Evolutionary conservation across 2,329 filamentous ascomycete species (phyloP), one percentile per base, ranked within the genome.

Genomic region (Aspergillus sergii): DNA sequence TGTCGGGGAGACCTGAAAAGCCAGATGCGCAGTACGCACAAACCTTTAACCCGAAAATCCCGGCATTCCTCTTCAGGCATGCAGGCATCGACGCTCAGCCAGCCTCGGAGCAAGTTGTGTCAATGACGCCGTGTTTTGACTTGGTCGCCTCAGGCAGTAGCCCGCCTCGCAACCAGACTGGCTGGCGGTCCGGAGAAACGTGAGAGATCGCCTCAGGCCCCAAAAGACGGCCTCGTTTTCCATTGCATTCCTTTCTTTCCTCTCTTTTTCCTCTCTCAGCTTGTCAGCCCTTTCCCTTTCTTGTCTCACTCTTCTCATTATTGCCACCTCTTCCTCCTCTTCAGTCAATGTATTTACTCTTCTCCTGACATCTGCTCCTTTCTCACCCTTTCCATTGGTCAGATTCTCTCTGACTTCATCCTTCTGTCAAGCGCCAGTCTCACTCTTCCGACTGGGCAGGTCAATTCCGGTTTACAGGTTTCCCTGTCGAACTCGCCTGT

Each of bases 171-270:
- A 63, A 63, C 46, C 43, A 45, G 64, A 67, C 65, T 67, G 63
- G 64, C 60, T 63, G 60, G 56, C 61, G 65, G 66, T 61, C 63
- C 68, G 68, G 64, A 69, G 68, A 69, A 72, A 72, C 68, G 60
- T 67, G 61, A 68, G 28, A 19, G 63, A 66, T 67, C 64, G 67
- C 68, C 66, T 71, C 66, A 69, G 68, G 69, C 69, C 68, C 57
- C 65, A 64, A 63, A 63, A 64, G 69, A 71, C 69, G 66, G 69
- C 72, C 71, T 75, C 71, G 73, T 73, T 76, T 77, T 78, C 72
- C 72, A 73, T 75, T 74, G 73, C 76, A 76, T 76, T 77, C 74
- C 73, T 71, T 69, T 69, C 67, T 67, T 69, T 70, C 72, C 67
- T 70, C 66, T 65, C 67, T 70, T 56, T 68, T 59, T 66, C 54